Evolutionary conservation across 371 early-diverging fungal genomes (phyloP).

Genomic region (Choanephora cucurbitarum): DNA sequence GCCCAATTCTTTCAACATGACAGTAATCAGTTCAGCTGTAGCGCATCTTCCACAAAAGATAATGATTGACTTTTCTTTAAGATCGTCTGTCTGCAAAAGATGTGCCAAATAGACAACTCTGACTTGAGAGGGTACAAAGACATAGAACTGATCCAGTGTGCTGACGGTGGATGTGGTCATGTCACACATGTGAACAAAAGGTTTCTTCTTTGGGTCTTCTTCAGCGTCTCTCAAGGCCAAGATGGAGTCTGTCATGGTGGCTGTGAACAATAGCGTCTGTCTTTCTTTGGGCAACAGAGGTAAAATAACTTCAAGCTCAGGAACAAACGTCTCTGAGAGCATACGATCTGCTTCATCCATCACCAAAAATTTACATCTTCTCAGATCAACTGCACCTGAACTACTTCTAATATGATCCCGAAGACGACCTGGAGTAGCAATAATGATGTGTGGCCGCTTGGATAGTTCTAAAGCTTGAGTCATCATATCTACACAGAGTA

Average conservation of each 20-base stretch:
- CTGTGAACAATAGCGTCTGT: constrained; percentile 93
- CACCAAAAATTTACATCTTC: constrained; percentile 70
- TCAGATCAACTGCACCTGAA: constrained; percentile 63
- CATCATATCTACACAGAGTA: constrained; percentile 82
- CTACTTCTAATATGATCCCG: constrained; percentile 90
- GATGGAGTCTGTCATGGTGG: constrained; percentile 93
- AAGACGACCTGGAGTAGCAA: constrained; percentile 98
- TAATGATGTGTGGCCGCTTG: constrained; percentile 91
- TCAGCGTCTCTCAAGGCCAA: constrained; percentile 55
- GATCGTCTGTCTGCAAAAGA: constrained; percentile 70
- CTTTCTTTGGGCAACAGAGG: constrained; percentile 76
- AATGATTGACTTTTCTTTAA: constrained; percentile 79
- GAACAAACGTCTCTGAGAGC: constrained; percentile 79
- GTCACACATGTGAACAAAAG: constrained; percentile 84
- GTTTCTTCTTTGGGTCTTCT: constrained; percentile 50
- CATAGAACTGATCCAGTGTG: constrained; percentile 86
- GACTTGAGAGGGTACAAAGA: constrained; percentile 94
- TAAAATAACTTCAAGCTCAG: constrained; percentile 84
- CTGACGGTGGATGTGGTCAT: constrained; percentile 80
- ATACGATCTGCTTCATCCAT: constrained; percentile 99
- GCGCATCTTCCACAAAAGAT: constrained; percentile 89
- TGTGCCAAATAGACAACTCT: constrained; percentile 88
- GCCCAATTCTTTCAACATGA: constrained; percentile 87
- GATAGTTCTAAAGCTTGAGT: constrained; percentile 87
- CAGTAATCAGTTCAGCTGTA: constrained; percentile 79